phyloP scores from a whole-genome alignment of 352 stramenopile species.

The Phytophthora aleatoria region DNA sequence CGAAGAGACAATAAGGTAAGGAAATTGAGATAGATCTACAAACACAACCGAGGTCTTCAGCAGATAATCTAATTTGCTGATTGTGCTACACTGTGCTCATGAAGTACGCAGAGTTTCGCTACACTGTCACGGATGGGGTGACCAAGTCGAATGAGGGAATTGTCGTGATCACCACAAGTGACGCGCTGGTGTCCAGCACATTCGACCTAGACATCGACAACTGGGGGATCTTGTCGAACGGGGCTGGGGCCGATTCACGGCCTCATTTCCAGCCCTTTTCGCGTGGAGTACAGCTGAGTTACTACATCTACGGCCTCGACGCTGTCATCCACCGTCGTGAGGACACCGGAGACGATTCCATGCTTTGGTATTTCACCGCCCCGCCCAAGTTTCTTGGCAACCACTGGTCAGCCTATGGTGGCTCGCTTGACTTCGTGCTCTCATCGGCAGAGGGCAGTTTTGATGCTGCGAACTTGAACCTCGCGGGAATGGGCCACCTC shows the following conservation, averaged over 20 bases:
- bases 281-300: slow-evolving; percentile 76
- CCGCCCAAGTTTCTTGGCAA: slow-evolving; percentile 89
- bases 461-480: slow-evolving; percentile 77
- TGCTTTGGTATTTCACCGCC: slow-evolving; percentile 90
- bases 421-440: slow-evolving; percentile 89
- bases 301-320: slow-evolving; percentile 90
- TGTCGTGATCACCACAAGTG: slow-evolving; percentile 73
- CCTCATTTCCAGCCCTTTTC: slow-evolving; percentile 65
- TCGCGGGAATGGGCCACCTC: slow-evolving; percentile 59
- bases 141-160: slow-evolving; percentile 72
- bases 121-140: slow-evolving; percentile 78
- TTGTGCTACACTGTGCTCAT: neutral
- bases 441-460: slow-evolving; percentile 92
- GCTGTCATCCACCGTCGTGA: slow-evolving; percentile 64
- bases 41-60: too few species aligned
- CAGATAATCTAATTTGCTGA: neutral
- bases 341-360: slow-evolving; percentile 68
- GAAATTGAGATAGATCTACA: neutral
- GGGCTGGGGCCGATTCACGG: slow-evolving; percentile 25
- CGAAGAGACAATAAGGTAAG: slow-evolving; percentile 65
- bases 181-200: slow-evolving; percentile 79
- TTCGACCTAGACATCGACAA: slow-evolving; percentile 82
- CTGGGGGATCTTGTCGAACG: slow-evolving; percentile 82
- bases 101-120: slow-evolving; percentile 89
- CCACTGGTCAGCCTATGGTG: slow-evolving; percentile 89